Conservation (phyloP, 192 early-diverging fungal species). For the Coemansia sp. region DNA sequence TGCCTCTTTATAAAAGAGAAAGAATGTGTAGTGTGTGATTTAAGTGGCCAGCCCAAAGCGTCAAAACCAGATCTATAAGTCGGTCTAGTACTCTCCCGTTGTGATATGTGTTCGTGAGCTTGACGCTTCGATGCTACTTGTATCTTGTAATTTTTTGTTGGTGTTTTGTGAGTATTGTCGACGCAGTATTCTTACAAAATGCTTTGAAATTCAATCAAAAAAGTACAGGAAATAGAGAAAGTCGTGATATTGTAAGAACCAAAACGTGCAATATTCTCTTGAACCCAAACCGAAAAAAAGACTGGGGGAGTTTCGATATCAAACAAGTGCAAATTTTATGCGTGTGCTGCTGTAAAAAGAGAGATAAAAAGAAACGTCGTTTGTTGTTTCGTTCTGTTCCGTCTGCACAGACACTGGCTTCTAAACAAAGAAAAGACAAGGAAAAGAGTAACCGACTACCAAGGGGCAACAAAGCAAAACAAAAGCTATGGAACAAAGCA, state of each 20-base stretch:
- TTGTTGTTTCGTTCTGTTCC: too few species aligned
- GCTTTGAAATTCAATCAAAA: neutral
- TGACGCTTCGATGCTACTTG: too few species aligned
- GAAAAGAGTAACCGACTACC: neutral
- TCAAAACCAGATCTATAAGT: neutral
- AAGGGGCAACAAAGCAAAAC: conserved; percentile 5
- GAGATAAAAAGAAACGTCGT: neutral
- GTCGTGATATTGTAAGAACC: too few species aligned
- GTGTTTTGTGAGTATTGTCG: conserved; percentile 4
- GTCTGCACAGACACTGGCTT: neutral
- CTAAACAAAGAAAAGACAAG: neutral
- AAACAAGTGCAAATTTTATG: too few species aligned
- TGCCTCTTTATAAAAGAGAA: conserved; percentile 3
- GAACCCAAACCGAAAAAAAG: too few species aligned
- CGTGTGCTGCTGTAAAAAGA: neutral
- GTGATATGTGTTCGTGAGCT: too few species aligned
- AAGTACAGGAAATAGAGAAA: neutral
- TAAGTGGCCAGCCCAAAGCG: neutral
- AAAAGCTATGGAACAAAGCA: neutral
- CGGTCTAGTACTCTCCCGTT: neutral
- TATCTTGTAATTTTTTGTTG: conserved; percentile 1
- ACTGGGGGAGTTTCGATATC: too few species aligned
- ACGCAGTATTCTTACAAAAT: conserved; percentile 13
- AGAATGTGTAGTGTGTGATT: conserved; percentile 11
- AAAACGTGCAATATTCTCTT: too few species aligned